Evolutionary conservation across 2,329 filamentous ascomycete genomes (phyloP).

Genomic region (Didymella exigua): DNA sequence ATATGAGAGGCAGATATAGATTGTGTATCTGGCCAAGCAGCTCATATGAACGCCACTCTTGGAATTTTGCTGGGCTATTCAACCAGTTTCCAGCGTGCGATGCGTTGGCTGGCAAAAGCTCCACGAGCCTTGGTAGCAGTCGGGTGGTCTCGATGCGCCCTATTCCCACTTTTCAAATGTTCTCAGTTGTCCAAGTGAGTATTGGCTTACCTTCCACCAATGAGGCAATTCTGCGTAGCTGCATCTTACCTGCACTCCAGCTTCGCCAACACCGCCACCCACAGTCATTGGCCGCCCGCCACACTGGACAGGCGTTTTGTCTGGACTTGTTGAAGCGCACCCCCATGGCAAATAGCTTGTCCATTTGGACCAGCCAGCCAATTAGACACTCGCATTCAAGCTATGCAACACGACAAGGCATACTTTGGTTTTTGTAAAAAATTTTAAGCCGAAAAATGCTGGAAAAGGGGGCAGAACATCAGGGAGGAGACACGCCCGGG

Average conservation of each 20-base stretch:
- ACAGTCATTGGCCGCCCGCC: not conserved
- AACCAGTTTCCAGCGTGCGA: slow-evolving; percentile 2
- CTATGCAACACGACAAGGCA: no score
- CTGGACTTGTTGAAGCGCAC: no score
- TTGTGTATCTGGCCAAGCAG: slow-evolving; percentile 3
- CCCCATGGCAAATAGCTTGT: no score
- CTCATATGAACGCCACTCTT: not conserved
- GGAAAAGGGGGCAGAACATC: no score
- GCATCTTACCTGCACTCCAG: slow-evolving; percentile 12
- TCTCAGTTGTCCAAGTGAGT: not conserved
- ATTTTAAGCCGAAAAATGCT: no score
- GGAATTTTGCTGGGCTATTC: slow-evolving; percentile 4
- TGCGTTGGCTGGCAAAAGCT: slow-evolving; percentile 2
- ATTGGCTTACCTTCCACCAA: slow-evolving; percentile 14
- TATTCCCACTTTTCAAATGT: slow-evolving; percentile 7
- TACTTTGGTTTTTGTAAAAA: no score
- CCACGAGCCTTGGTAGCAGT: not conserved
- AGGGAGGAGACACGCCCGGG: no score
- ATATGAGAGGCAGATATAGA: slow-evolving; percentile 9
- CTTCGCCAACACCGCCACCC: slow-evolving; percentile 13
- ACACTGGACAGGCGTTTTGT: not conserved
- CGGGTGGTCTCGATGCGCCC: slow-evolving; percentile 5
- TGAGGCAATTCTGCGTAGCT: slow-evolving; percentile 6
- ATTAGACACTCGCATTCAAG: no score
- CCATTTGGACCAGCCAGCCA: no score